These are phyloP conservation scores for Pythium rhizo-oryzae DNA, from an alignment of 352 stramenopile species.

Conservation along the genomic window DNA sequence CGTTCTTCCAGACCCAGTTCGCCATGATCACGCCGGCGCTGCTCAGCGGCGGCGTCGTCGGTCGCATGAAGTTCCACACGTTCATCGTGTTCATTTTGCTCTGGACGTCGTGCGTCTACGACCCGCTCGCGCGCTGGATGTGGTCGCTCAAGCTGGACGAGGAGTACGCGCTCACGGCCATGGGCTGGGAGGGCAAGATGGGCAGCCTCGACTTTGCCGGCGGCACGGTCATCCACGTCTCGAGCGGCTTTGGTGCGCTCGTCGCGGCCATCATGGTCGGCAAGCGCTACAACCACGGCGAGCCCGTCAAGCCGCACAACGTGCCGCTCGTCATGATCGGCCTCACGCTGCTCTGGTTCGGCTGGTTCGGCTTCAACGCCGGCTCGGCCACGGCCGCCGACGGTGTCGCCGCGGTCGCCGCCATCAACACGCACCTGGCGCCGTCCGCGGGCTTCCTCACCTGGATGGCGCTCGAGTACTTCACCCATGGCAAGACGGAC, in stretches of 20 bases:
- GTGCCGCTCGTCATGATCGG: constrained; percentile 87
- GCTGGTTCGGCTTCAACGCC: constrained; percentile 89
- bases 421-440: constrained; percentile 77
- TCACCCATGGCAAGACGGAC: constrained; percentile 55
- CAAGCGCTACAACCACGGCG: constrained; percentile 72
- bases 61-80: constrained; percentile 78
- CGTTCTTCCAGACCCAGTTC: constrained; percentile 86
- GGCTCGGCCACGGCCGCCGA: constrained; percentile 65
- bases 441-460: constrained; percentile 64
- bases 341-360: constrained; percentile 76
- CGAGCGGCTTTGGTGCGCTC: constrained; percentile 75
- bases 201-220: constrained; percentile 82
- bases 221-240: constrained; percentile 85
- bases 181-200: constrained; percentile 75
- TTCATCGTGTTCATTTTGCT: constrained; percentile 82
- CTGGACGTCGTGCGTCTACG: constrained; percentile 86
- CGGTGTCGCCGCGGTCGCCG: constrained; percentile 63
- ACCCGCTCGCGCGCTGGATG: constrained; percentile 83
- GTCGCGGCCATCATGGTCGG: constrained; percentile 73
- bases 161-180: constrained; percentile 41
- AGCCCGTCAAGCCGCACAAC: constrained; percentile 80
- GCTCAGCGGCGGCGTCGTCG: constrained; percentile 79
- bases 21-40: constrained; percentile 80
- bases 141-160: constrained; percentile 75
- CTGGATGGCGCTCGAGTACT: constrained; percentile 66